Base-by-base conservation (phyloP, 768 basidiomycete genomes). In the Trichaptum fuscoviolaceum region DNA sequence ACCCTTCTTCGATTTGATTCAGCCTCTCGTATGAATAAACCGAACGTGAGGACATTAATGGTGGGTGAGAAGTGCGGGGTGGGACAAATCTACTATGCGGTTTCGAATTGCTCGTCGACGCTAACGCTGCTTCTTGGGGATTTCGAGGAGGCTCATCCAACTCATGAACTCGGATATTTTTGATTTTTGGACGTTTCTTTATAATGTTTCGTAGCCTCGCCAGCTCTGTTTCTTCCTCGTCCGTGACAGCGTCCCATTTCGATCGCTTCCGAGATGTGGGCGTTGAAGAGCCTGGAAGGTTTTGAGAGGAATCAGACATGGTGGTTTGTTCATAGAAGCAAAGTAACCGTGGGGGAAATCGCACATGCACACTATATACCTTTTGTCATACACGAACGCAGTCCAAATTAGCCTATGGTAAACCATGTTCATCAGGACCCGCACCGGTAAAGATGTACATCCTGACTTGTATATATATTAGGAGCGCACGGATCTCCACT, bases 1-100 rank as follows among this genome's bases (percentile, higher is more conserved):
- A 95, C 5, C 97, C 97, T 78, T 99, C 97, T 77, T 99, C 97
- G 71, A 99, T 99, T 71, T 97, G 93, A 76, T 99, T 99, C 65
- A 99, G 82, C 57, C 92, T 83, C 71, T 98, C 96, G 75, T 98
- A 98, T 71, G 85, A 87, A 77, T 95, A 96, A 0, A 98, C 96
- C 5, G 95, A 96, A 25, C 96, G 90, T 26, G 96, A 96, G 0
- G 96, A 87, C 57, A 84, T 78, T 25, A 99, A 86, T 1, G 87
- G 81, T 34, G 95, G 95, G 75, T 98, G 92, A 1, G 79, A 77
- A 3, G 85, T 88, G 64, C 95, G 83, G 57, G 85, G 85, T 2
- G 95, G 96, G 0, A 89, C 92, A 75, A 87, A 91, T 35, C 81
- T 70, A 70, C 92, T 93, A 68, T 90, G 84, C 5, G 34, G 26